phyloP scores from a whole-genome alignment of 768 basidiomycete species.

The Amanita phalloides region DNA sequence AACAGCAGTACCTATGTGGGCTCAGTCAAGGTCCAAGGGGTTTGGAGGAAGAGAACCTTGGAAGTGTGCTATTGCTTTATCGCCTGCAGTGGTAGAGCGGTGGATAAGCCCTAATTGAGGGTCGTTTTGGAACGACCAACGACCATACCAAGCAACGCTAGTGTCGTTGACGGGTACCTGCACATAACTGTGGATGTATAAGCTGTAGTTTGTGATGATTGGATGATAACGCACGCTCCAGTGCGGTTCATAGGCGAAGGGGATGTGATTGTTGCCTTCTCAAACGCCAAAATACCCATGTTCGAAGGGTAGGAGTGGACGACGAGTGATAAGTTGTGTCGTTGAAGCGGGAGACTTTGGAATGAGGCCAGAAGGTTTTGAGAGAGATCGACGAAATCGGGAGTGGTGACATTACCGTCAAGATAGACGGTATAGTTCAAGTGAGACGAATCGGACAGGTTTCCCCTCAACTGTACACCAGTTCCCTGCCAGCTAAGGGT shows the following conservation, averaged over 20 bases:
- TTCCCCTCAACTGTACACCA: conserved; percentile 50
- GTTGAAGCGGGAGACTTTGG: conserved; percentile 30
- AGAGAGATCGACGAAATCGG: conserved; percentile 15
- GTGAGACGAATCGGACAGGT: conserved; percentile 24
- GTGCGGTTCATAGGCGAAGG: conserved; percentile 14
- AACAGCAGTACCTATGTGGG: conserved; percentile 46
- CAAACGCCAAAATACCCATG: conserved; percentile 31
- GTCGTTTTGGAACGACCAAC: conserved; percentile 34
- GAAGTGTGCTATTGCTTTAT: conserved; percentile 32
- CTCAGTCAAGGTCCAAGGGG: background rate
- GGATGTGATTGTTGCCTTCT: conserved; percentile 41
- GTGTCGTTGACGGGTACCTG: conserved; percentile 31
- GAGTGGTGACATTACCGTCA: conserved; percentile 30
- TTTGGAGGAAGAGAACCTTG: conserved; percentile 25
- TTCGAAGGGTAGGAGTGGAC: background rate
- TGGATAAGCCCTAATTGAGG: conserved; percentile 19
- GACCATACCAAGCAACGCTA: conserved; percentile 39
- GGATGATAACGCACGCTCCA: background rate
- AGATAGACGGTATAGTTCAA: conserved; percentile 33
- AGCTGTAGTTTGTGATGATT: background rate
- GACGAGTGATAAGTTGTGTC: conserved; percentile 46
- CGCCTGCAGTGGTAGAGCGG: conserved; percentile 29
- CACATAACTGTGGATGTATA: conserved; percentile 15
- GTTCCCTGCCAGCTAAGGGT: conserved; percentile 55
- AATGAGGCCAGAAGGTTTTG: conserved; percentile 39